Evolutionary conservation across 1,139 yeast genomes (phyloP).

Genomic region (Sugiyamaella xylanicola): DNA sequence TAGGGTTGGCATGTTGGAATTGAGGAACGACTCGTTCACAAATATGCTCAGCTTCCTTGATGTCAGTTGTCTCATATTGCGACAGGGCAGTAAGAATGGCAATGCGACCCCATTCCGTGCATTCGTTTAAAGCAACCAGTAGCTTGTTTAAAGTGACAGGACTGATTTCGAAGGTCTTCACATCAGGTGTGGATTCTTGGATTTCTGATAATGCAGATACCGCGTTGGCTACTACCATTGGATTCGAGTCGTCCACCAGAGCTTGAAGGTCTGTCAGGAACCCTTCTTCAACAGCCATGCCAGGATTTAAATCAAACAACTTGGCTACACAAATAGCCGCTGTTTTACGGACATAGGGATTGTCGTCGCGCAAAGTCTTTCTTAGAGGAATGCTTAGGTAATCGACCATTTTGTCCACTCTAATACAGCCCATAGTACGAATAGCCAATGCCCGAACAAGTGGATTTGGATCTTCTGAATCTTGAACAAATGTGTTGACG

Average conservation of each 20-base stretch:
- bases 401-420: slow-evolving; percentile 94
- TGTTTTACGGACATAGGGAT: slow-evolving; percentile 96
- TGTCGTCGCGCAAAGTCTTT: slow-evolving; percentile 84
- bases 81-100: slow-evolving; percentile 81
- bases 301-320: slow-evolving; percentile 81
- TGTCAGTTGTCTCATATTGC: slow-evolving; percentile 59
- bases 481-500: slow-evolving; percentile 92
- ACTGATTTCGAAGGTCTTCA: slow-evolving; percentile 48
- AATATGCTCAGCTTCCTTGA: slow-evolving; percentile 77
- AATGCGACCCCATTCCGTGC: slow-evolving; percentile 99
- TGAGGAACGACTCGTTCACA: slow-evolving; percentile 93
- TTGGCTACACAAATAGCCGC: slow-evolving; percentile 98
- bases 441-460: slow-evolving; percentile 94
- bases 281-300: slow-evolving; percentile 83
- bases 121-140: slow-evolving; percentile 85
- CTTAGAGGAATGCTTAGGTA: slow-evolving; percentile 89
- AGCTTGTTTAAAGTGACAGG: slow-evolving; percentile 60
- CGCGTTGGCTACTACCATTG: slow-evolving; percentile 93
- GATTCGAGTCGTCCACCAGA: slow-evolving; percentile 84
- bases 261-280: slow-evolving; percentile 69
- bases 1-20: slow-evolving; percentile 95
- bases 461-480: slow-evolving; percentile 96
- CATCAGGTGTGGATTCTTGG: slow-evolving; percentile 65
- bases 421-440: slow-evolving; percentile 97
- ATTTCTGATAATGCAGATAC: slow-evolving; percentile 84